Evolutionary conservation across 2,329 filamentous ascomycete genomes (phyloP), one percentile per base, ranked within the genome.

Genomic region (Myriosclerotinia duriaeana): DNA sequence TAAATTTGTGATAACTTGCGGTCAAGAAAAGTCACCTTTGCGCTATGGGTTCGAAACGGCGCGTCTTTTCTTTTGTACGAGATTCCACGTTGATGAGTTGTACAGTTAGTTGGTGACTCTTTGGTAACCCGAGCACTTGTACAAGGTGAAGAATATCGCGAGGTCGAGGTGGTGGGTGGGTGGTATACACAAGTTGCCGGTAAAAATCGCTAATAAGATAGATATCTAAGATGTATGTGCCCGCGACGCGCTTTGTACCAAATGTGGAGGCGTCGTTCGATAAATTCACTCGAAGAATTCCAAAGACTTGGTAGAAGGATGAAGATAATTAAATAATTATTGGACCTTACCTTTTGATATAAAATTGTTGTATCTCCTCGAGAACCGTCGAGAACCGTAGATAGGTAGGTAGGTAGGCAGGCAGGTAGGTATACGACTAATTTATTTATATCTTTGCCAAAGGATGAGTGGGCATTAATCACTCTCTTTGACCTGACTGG

Each of bases 31-130:
- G 14, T 20, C n/a, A 48, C 53, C 8, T 40, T 36, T 59, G 53
- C 63, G 63, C 53, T 44, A 60, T 53, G 46, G 17, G 6, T 61
- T 61, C 44, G 26, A 65, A 65, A 65, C 46, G 54, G 64, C 64
- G 67, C 64, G 58, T 66, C 55, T 62, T 66, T 42, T 36, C 22
- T 52, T 64, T 58, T 64, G 52, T 66, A 66, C 63, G 53, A 68
- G 59, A 67, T 59, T 65, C 70, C 71, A 72, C 71, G 72, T 72
- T 73, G 71, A 42, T 65, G 65, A 64, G 70, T 71, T 66, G 71
- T 68, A 72, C 68, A 64, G 46, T 66, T 61, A 64, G 46, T 66
- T 61, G 64, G 36, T 26, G 55, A 65, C 36, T 65, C 36, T 52
- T 46, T 44, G 30, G 64, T 65, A 65, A 65, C 64, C 44, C 22